Base-by-base conservation (phyloP, 208 protist genomes). In the Herpetomonas samuelpessoai region DNA sequence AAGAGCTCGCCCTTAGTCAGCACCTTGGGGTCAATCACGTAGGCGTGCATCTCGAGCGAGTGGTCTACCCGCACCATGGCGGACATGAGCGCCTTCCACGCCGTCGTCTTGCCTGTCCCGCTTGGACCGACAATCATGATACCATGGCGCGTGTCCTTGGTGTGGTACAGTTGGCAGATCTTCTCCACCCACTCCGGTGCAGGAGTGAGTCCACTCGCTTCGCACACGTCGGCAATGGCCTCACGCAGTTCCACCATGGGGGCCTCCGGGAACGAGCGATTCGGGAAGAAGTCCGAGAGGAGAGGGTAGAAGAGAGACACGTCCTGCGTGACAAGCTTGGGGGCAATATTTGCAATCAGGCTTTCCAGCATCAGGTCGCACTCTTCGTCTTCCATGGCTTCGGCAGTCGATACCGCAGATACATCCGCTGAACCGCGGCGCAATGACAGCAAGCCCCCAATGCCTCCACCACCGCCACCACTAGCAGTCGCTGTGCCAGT, bases 111-210 rank as follows among this genome's bases (percentile, higher is more conserved):
- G 41, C 98, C 98, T 14, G 81, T 94, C 21, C 98, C 98, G 51
- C 95, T 93, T 1, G 96, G 96, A n/a, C 99, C 99, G 6, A 99
- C 98, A 29, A 99, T 69, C 98, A 99, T 99, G 35, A 99, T 68
- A 50, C 99, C 99, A 59, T 99, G 98, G 45, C 98, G 87, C 28
- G 99, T 92, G n/a, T 82, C 63, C 63, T 98, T 93, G 30, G 99
- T 98, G 72, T 98, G 88, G 65, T 98, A 91, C 3, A 99, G 76
- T 77, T 99, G 98, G 45, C 98, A 71, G 1, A 99, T 76, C 84
- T 99, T 99, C 35, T 97, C 97, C 22, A 99, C 68, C 97, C 97
- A 99, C 29, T 77, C 76, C 16, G 74, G 52, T 3, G 73, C 76
- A 1, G 81, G 65, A n/a, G 60, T 41, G 41, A 91, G 74, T 25